A percentile compares a stretch with the other conserved stretches of the same genome.
phyloP scores from a whole-genome alignment of 2,329 filamentous ascomycete species.

The Colletotrichum godetiae region DNA sequence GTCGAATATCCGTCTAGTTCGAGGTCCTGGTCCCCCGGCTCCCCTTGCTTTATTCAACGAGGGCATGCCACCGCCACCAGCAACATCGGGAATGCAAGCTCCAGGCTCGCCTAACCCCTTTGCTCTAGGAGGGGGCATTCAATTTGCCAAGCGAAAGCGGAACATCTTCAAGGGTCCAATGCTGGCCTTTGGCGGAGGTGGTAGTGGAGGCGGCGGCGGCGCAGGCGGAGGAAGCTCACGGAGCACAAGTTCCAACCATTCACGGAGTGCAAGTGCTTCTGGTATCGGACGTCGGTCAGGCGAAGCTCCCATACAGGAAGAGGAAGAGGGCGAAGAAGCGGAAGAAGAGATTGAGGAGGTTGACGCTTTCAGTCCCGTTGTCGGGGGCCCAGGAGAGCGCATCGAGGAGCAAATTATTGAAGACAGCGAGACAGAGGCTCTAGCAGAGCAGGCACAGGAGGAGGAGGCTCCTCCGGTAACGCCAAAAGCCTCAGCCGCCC shows the following conservation, averaged over 20 bases:
- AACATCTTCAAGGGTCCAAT: conserved; percentile 86
- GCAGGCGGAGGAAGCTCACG: conserved; percentile 47
- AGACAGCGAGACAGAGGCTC: conserved; percentile 35
- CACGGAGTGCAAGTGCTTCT: conserved; percentile 71
- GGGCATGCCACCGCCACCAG: conserved; percentile 57
- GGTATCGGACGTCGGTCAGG: conserved; percentile 75
- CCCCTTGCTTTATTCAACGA: conserved; percentile 68
- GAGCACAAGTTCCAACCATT: conserved; percentile 53
- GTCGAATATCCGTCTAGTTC: conserved; percentile 85
- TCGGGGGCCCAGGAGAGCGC: conserved; percentile 55
- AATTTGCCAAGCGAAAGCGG: conserved; percentile 85
- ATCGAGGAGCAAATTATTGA: conserved; percentile 57
- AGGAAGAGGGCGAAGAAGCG: conserved; percentile 62
- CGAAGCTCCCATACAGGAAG: conserved; percentile 79
- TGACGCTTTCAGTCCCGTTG: conserved; percentile 67
- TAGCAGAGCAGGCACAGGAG: neutral
- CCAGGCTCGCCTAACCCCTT: conserved; percentile 69
- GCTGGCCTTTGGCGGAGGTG: conserved; percentile 63
- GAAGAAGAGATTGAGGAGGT: conserved; percentile 68
- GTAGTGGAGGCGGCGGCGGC: conserved; percentile 36
- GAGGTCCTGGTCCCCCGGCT: conserved; percentile 65
- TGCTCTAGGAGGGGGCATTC: conserved; percentile 61
- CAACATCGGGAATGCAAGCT: conserved; percentile 48
- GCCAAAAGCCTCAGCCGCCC: conserved; percentile 2
- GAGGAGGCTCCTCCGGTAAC: conserved; percentile 11